Conservation (phyloP, 1,139 yeast species). For the Maudiozyma humilis region DNA sequence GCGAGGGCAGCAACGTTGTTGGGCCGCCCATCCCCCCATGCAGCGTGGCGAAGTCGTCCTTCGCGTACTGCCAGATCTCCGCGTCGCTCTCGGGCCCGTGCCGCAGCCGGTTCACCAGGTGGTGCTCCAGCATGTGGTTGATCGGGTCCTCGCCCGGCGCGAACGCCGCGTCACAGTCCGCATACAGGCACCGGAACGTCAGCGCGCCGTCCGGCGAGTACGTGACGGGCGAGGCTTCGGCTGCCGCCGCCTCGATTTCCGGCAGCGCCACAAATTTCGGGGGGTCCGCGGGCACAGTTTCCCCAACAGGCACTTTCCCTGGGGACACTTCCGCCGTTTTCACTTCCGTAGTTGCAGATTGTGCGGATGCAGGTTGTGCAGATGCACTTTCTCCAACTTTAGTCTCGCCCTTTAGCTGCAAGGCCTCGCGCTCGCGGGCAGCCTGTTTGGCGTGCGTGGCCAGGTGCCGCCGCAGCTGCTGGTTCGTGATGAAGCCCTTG, state of each 20-base stretch:
- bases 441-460: conserved; percentile 39
- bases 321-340: too few species aligned
- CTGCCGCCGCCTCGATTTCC: too few species aligned
- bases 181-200: conserved; percentile 16
- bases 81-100: conserved; percentile 5
- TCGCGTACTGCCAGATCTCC: conserved; percentile 5
- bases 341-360: too few species aligned
- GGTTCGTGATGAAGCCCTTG: conserved; percentile 56
- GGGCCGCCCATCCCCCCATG: too few species aligned
- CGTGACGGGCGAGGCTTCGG: too few species aligned
- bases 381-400: background rate
- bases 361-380: too few species aligned
- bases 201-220: background rate
- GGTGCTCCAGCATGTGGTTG: conserved; percentile 17
- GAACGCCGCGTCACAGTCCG: conserved; percentile 12
- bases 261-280: too few species aligned
- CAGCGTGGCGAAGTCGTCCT: conserved; percentile 1
- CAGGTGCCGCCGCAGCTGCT: conserved; percentile 78
- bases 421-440: background rate
- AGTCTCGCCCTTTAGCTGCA: background rate
- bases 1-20: conserved; percentile 1
- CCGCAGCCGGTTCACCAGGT: conserved; percentile 11
- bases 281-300: too few species aligned
- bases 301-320: too few species aligned
- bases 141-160: conserved; percentile 13